Evolutionary conservation across 441 rosid species (phyloP), one percentile per base, ranked within the genome.

Genomic region (Biscutella laevigata): DNA sequence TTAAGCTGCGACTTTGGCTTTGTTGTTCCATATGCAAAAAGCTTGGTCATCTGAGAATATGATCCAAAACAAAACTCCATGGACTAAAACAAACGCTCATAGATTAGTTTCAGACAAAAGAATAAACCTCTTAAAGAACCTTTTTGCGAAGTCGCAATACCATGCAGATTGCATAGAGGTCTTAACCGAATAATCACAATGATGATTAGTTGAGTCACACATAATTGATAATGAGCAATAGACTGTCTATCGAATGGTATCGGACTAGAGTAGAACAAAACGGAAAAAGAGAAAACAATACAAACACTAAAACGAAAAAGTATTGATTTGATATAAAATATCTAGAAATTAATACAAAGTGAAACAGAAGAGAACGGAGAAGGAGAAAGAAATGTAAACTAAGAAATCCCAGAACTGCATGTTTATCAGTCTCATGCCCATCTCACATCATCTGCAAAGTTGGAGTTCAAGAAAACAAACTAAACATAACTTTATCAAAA

Each of bases 361-460:
- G 12, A 56, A 40, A 64, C 30, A 10, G 7, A 64, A 26, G 39
- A 55, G 2, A 52, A 29, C 29, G 10, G 29, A 39, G 37, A 54
- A 16, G 27, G 51, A 63, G 46, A 40, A 19, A 14, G 33, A 38
- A 34, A 25, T 12, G 45, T 32, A 5, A 48, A 34, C 48, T n/a
- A 0, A 7, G 19, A 42, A 59, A 60, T 19, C 47, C 76, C 59
- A 46, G 69, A 73, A 60, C 59, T 60, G 72, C 69, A 67, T 67
- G 57, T 39, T 41, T 55, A 68, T 61, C 60, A 45, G 71, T 78
- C 70, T 67, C 71, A 74, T 68, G 77, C 79, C 67, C 68, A 47
- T 76, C 76, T 43, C 69, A 65, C 71, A 63, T 61, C 71, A 78
- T 81, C 88, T 81, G 84, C 84, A 78, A 73, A 58, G 71, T 73